Base-by-base conservation (phyloP, 441 rosid genomes). In the Corymbia citriodora region DNA sequence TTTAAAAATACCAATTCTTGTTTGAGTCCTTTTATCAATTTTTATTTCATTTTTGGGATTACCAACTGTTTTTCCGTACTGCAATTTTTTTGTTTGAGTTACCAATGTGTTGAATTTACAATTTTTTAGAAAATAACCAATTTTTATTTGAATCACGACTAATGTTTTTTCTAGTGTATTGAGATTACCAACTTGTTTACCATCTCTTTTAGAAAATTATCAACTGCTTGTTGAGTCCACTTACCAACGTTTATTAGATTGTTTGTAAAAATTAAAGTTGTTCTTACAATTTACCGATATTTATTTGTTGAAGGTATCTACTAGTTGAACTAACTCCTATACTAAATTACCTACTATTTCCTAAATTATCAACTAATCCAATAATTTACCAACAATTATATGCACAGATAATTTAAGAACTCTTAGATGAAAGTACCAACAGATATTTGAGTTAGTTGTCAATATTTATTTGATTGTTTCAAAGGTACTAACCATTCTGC, bases 191-290 rank as follows among this genome's bases (percentile, higher is more conserved):
- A 65, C 74, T 65, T 15, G 10, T 65, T 2, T 65, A n/a, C 74
- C 2, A n/a, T 15, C 2, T 0, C 11, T 15, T n/a, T 10, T 65
- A 65, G 74, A 65, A n/a, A n/a, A 65, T 65, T 65, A 65, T 8
- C 19, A 3, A 65, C 2, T 65, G 0, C 31, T n/a, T 13, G 7
- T n/a, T 15, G 19, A 65, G 72, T 68, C 74, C 40, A 0, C 74
- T 68, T 63, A 16, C 36, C 0, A 65, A 65, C 10, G 21, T 1
- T n/a, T 65, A 15, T 68, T n/a, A 68, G 21, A 0, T 68, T 68
- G 0, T 15, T 15, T 2, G 1, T 0, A n/a, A 1, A 16, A 65
- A 68, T 3, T n/a, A 16, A 31, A 31, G 0, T 68, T 8, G 19
- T n/a, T n/a, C 15, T 10, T 65, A 0, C n/a, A 2, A 7, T 65